phyloP scores from a whole-genome alignment of 495 filamentous ascomycete species.

The Talaromyces stipitatus region DNA sequence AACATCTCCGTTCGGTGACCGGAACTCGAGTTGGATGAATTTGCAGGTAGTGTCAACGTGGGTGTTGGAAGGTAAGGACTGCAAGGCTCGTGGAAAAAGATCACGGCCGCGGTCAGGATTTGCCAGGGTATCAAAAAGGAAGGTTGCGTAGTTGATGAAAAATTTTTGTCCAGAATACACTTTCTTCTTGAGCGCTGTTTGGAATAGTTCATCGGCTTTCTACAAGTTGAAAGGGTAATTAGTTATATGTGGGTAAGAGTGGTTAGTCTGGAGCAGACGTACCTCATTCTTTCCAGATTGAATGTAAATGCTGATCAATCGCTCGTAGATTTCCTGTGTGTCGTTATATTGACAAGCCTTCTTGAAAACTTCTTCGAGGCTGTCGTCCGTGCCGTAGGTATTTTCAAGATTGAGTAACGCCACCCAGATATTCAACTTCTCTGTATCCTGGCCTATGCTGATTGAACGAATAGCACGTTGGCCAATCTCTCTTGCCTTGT shows the following conservation, averaged over 20 bases:
- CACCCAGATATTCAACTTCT: conserved; percentile 93
- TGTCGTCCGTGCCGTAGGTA: conserved; percentile 77
- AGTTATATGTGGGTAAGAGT: conserved; percentile 8
- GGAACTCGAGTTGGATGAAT: conserved; percentile 88
- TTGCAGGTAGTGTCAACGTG: conserved; percentile 74
- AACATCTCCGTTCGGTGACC: conserved; percentile 69
- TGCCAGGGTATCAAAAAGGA: conserved; percentile 65
- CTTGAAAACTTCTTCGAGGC: conserved; percentile 82
- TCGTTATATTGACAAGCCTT: conserved; percentile 93
- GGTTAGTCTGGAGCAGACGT: conserved; percentile 11
- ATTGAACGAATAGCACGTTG: conserved; percentile 86
- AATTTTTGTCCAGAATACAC: conserved; percentile 66
- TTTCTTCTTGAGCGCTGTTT: conserved; percentile 78
- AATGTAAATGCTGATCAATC: conserved; percentile 87
- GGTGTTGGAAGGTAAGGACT: conserved; percentile 64
- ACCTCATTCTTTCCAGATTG: conserved; percentile 72
- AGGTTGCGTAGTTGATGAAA: conserved; percentile 92
- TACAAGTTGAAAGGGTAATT: conserved; percentile 37
- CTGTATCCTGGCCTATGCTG: conserved; percentile 74
- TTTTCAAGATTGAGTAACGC: conserved; percentile 91
- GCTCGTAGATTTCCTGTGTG: conserved; percentile 80
- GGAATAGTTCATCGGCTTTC: conserved; percentile 88
- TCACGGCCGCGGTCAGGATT: conserved; percentile 67
- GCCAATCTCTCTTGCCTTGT: conserved; percentile 77
- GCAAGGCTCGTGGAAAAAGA: conserved; percentile 77